Evolutionary conservation across 495 filamentous ascomycete species (phyloP), one percentile per base, ranked within the genome.

Genomic region (Penicillium paxilli): DNA sequence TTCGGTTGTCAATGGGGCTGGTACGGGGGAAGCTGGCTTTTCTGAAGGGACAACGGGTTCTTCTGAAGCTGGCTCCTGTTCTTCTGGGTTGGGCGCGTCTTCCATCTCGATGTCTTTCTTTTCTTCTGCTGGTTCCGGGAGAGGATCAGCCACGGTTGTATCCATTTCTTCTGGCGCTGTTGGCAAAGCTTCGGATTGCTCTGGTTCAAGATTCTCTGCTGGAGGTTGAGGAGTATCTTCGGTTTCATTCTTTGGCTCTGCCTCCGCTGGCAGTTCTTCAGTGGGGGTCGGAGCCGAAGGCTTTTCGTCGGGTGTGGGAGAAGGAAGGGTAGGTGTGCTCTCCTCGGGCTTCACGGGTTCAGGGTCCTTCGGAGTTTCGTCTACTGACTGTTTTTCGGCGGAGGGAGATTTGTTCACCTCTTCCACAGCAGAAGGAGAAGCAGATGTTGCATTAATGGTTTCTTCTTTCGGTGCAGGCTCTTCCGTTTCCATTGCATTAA

Each of bases 31-130:
- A 2, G 55, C 49, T 47, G 51, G 28, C 35, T 42, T 51, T 14
- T 44, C 33, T n/a, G 41, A 47, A 21, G 25, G 21, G 42, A 48
- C 28, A 17, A 30, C n/a, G 22, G 23, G n/a, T 6, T 54, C 52
- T 10, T 45, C 41, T 33, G 22, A 21, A 2, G 44, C 47, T 25
- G 20, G 10, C 19, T 37, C 12, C 10, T 40, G 49, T 19, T 54
- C 48, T 33, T 52, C 44, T 22, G 52, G n/a, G 24, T 48, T 45
- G 10, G 53, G 33, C 7, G 46, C 44, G 21, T 55, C 55, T 30
- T 30, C 51, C 56, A 62, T 57, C 14, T 50, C 42, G 5, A 49
- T 11, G 44, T 62, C 55, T 25, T 47, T 32, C 11, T 60, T 57
- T 28, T 23, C 16, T 33, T 57, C 46, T 6, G n/a, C n/a, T 14